Percentiles rank a stretch among this genome's conserved stretches.
These are phyloP conservation scores for Coemansia sp. DNA, from an alignment of 192 early-diverging fungal genomes.

Conservation along the genomic window DNA sequence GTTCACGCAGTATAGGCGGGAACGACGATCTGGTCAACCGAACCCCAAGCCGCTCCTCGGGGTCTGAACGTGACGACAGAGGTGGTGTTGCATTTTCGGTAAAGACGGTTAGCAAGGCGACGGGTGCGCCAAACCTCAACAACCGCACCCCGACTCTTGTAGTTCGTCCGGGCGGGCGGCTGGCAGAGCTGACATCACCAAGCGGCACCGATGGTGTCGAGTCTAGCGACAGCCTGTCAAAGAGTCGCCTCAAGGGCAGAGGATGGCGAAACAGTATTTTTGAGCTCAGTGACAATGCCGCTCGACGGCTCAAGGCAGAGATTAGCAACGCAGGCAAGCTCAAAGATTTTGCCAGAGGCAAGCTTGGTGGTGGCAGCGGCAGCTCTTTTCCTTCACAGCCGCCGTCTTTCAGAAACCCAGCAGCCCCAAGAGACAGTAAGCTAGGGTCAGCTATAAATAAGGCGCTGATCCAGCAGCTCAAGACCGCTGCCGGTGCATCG, in stretches of 20 bases:
- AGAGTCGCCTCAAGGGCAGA: slow-evolving; percentile 9
- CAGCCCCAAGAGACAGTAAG: slow-evolving; percentile 12
- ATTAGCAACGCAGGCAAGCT: slow-evolving; percentile 22
- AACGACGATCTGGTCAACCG: background rate
- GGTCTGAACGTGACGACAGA: background rate
- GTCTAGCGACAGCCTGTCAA: background rate
- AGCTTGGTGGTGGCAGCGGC: slow-evolving; percentile 2
- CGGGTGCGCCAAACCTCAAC: slow-evolving; percentile 37
- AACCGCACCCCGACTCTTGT: slow-evolving; percentile 52
- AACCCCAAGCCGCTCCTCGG: slow-evolving; percentile 6
- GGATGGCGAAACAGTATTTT: slow-evolving; percentile 43
- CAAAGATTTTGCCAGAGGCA: slow-evolving; percentile 24
- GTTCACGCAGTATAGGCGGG: slow-evolving; percentile 17
- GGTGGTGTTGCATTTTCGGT: slow-evolving; percentile 17
- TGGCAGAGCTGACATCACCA: background rate
- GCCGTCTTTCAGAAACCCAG: background rate
- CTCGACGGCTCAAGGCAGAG: slow-evolving; percentile 44
- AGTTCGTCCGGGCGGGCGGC: slow-evolving; percentile 2
- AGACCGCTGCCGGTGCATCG: slow-evolving; percentile 22
- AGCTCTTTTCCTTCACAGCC: slow-evolving; percentile 4
- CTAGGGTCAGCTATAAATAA: slow-evolving; percentile 35
- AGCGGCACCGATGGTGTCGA: background rate
- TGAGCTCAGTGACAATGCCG: slow-evolving; percentile 40
- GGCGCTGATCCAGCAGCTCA: slow-evolving; percentile 44
- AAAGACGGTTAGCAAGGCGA: slow-evolving; percentile 38